These are phyloP conservation scores for Podila verticillata DNA, from an alignment of 192 early-diverging fungal genomes.

Conservation along the genomic window DNA sequence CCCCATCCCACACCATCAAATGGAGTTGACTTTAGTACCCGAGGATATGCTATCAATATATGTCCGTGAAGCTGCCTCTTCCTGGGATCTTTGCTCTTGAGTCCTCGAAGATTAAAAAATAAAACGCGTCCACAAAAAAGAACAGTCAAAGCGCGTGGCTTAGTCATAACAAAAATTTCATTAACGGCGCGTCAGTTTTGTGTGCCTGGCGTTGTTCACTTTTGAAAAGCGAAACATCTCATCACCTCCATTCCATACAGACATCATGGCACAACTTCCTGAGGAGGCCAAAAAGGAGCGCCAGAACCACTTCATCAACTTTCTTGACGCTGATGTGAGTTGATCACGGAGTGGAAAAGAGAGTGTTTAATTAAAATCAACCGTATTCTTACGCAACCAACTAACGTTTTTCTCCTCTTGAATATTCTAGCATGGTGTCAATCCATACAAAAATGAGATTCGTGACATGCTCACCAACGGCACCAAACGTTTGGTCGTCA, in stretches of 20 bases:
- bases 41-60: too few relatives aligned
- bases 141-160: too few relatives aligned
- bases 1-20: not conserved
- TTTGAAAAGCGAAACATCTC: too few relatives aligned
- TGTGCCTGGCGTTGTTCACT: too few relatives aligned
- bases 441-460: constrained; percentile 55
- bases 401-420: not conserved
- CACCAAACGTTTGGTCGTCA: constrained; percentile 79
- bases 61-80: too few relatives aligned
- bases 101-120: too few relatives aligned
- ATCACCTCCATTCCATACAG: not conserved
- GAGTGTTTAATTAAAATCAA: too few relatives aligned
- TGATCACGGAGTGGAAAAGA: not conserved
- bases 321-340: constrained; percentile 48
- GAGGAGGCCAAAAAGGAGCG: constrained; percentile 42
- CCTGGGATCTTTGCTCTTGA: too few relatives aligned
- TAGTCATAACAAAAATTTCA: too few relatives aligned
- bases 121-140: too few relatives aligned
- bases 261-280: constrained; percentile 27
- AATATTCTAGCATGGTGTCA: constrained; percentile 26
- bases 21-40: not conserved
- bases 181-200: too few relatives aligned
- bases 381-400: not conserved
- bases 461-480: constrained; percentile 33
- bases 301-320: constrained; percentile 29